Evolutionary conservation across 768 basidiomycete genomes (phyloP).

Genomic region (Paxillus involutus): DNA sequence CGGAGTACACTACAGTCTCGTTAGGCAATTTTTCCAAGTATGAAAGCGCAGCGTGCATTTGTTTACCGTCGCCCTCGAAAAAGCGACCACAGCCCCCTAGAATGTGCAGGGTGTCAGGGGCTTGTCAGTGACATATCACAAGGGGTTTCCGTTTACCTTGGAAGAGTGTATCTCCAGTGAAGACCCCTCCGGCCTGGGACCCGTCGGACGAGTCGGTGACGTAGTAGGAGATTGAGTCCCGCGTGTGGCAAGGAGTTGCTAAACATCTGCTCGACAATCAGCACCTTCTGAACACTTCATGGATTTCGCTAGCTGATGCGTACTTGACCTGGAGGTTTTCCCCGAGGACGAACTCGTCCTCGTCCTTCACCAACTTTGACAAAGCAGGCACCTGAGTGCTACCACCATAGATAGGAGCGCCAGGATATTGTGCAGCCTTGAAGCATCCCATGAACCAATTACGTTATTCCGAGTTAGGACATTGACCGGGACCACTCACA

Average conservation of each 20-base stretch:
- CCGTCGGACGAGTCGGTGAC: constrained; percentile 50
- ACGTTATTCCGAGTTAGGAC: background rate
- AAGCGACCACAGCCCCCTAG: constrained; percentile 88
- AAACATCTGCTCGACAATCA: constrained; percentile 54
- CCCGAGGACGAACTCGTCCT: constrained; percentile 76
- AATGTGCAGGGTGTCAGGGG: background rate
- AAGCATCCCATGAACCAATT: constrained; percentile 21
- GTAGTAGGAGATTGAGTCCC: constrained; percentile 93
- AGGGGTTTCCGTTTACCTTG: constrained; percentile 26
- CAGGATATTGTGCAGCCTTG: constrained; percentile 44
- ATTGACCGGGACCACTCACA: constrained; percentile 19
- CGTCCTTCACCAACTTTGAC: constrained; percentile 76
- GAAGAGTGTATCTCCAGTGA: constrained; percentile 96
- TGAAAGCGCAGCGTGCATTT: constrained; percentile 78
- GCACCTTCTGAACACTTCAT: background rate
- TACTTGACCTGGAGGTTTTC: constrained; percentile 61
- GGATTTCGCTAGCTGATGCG: constrained; percentile 9
- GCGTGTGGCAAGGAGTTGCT: constrained; percentile 92
- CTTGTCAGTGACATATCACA: background rate
- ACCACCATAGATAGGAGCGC: constrained; percentile 72
- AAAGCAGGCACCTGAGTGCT: constrained; percentile 66
- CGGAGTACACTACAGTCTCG: constrained; percentile 79
- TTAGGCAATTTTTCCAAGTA: constrained; percentile 73
- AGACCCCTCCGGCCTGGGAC: constrained; percentile 70
- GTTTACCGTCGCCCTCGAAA: constrained; percentile 79